Evolutionary conservation across 164 flowering plant genomes (phyloP), one percentile per base, ranked within the genome.

Genomic region (Sedum album): DNA sequence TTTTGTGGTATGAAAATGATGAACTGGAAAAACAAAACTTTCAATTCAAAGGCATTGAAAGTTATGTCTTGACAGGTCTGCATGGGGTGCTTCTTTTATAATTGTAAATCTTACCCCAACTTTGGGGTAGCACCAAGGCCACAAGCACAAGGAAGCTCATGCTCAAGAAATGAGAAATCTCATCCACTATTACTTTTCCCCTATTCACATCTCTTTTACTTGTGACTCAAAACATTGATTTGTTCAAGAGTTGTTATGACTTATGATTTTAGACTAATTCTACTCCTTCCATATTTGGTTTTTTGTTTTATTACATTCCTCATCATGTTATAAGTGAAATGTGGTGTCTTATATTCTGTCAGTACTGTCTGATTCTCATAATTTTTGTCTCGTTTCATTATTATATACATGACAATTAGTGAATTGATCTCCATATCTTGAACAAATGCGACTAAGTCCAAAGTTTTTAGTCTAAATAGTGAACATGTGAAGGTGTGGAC

Each of bases 191-290:
- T 23, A 51, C 6, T 51, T 11, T 23, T 10, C 30, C 26, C 61
- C 61, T 9, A 26, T 28, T 57, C 62, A 18, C 62, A 57, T 57
- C 62, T 57, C 62, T 57, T 57, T 57, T 55, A 26, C 61, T 55
- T 55, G 61, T 55, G 31, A 55, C 31, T 55, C 61, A 55, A 57
- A 26, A 28, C 17, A 26, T 57, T 26, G 33, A 57, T 57, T 17
- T 17, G 62, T 57, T 57, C 33, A 11, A 57, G n/a, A 57, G 62
- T 57, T 57, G 62, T 57, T 57, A 28, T 57, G 62, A 57, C 62
- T 57, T 57, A 18, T 3, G 38, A 3, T 7, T 35, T 35, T 51
- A 21, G 57, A 51, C 57, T 26, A 26, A 57, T 57, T 57, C 61
- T 26, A 55, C 31, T 55, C 31, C 7, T 55, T 26, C 17, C 61